Percentiles rank a stretch among this genome's conserved stretches.
phyloP scores from a whole-genome alignment of 495 filamentous ascomycete species.

The Xylaria curta region DNA sequence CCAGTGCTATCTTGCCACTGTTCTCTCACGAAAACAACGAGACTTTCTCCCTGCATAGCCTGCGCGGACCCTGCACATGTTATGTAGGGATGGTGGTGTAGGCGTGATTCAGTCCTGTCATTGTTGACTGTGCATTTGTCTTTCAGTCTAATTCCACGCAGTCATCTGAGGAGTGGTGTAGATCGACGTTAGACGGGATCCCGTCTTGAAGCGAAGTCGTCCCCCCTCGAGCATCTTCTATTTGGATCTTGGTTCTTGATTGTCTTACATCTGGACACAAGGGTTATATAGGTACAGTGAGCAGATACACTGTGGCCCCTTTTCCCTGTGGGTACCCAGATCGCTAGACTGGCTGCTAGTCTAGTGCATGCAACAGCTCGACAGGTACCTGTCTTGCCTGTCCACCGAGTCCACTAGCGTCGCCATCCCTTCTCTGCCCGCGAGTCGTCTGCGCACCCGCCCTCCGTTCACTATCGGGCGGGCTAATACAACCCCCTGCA shows the following conservation, averaged over 20 bases:
- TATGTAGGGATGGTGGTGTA: not conserved
- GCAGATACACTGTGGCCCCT: not conserved
- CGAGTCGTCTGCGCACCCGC: conserved; percentile 13
- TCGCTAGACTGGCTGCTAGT: not conserved
- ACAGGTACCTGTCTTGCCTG: not conserved
- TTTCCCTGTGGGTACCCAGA: not conserved
- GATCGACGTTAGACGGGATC: conserved; percentile 19
- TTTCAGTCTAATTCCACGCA: not conserved
- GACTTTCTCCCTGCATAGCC: not conserved
- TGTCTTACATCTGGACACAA: not conserved
- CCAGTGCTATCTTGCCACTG: conserved; percentile 7
- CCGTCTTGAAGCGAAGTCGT: conserved; percentile 7
- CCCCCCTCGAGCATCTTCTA: not conserved
- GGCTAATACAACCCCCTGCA: conserved; percentile 23
- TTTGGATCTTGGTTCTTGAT: not conserved
- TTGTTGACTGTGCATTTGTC: conserved; percentile 3
- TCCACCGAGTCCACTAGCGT: not conserved
- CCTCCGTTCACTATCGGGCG: conserved; percentile 16
- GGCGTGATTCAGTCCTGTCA: conserved; percentile 23
- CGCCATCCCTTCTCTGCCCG: not conserved
- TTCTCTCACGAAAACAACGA: not conserved
- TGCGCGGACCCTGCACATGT: not conserved
- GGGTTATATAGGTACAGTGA: not conserved
- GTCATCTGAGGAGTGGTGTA: not conserved
- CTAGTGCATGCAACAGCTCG: not conserved